Evolutionary conservation across 306 rosid species (phyloP).

Genomic region (Myrica gale): DNA sequence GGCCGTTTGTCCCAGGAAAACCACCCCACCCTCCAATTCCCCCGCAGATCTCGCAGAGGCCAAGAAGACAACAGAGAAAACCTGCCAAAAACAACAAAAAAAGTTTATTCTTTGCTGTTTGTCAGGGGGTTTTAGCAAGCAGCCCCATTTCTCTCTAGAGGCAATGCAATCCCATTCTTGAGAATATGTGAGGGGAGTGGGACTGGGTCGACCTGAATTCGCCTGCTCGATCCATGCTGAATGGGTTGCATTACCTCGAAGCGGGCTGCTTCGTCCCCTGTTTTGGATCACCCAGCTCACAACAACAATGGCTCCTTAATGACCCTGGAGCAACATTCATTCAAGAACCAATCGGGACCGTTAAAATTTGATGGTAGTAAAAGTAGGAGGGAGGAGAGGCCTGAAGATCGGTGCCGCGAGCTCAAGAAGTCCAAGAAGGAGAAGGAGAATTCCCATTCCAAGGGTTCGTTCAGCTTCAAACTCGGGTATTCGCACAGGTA

Average conservation of each 20-base stretch:
- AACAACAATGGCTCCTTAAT: constrained; percentile 32
- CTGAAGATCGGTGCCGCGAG: constrained; percentile 44
- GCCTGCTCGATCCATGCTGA: constrained; percentile 35
- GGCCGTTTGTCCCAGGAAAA: constrained; percentile 33
- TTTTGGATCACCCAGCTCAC: constrained; percentile 10
- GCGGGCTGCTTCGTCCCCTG: constrained; percentile 26
- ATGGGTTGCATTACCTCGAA: constrained; percentile 98
- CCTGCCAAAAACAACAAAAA: constrained; percentile 13
- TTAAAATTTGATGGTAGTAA: constrained; percentile 11
- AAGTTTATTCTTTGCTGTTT: background rate
- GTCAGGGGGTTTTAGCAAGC: background rate
- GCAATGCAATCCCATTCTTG: constrained; percentile 27
- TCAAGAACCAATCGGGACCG: constrained; percentile 25
- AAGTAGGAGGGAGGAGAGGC: constrained; percentile 22
- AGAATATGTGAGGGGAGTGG: background rate
- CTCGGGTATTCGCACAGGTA: constrained; percentile 44
- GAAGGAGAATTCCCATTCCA: constrained; percentile 31
- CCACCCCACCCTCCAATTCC: constrained; percentile 25
- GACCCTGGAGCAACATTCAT: constrained; percentile 2
- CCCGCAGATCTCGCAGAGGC: constrained; percentile 47
- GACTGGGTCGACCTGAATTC: constrained; percentile 30
- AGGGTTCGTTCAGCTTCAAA: constrained; percentile 49
- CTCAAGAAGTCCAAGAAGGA: constrained; percentile 45
- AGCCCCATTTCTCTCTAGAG: background rate
- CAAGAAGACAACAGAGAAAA: constrained; percentile 16